A percentile compares a stretch with the other conserved stretches of the same genome.
Evolutionary conservation across 345 rosid genomes (phyloP).

Genomic region (Pugionium dolabratum): DNA sequence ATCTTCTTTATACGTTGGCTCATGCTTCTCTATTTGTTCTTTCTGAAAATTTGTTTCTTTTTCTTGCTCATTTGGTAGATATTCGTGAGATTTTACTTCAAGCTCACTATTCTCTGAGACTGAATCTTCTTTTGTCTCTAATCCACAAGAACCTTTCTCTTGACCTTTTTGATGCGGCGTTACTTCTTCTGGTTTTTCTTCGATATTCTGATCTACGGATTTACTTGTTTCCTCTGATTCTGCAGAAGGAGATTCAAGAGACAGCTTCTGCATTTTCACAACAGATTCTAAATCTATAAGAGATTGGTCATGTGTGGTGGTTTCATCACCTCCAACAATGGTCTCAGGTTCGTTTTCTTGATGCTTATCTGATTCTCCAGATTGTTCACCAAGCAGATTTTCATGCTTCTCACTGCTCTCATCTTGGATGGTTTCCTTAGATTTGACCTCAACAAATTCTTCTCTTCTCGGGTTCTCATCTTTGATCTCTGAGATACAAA

Average conservation of each 20-base stretch:
- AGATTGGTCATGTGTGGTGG: no score
- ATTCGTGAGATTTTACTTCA: background rate
- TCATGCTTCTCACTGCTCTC: slow-evolving; percentile 16
- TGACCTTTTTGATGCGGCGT: slow-evolving; percentile 18
- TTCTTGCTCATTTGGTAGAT: no score
- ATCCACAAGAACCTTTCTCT: slow-evolving; percentile 9
- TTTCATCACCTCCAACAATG: no score
- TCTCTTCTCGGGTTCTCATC: slow-evolving; percentile 31
- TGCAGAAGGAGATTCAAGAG: slow-evolving; percentile 16
- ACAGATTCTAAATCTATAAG: background rate
- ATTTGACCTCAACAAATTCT: slow-evolving; percentile 9
- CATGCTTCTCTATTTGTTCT: no score
- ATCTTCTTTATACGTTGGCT: no score
- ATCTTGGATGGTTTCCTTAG: slow-evolving; percentile 12
- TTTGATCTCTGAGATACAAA: slow-evolving; percentile 21
- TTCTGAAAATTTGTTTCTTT: no score
- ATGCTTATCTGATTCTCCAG: slow-evolving; percentile 2
- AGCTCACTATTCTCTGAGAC: slow-evolving; percentile 6
- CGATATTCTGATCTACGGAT: slow-evolving; percentile 17
- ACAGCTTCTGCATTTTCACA: slow-evolving; percentile 1
- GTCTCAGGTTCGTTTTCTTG: background rate
- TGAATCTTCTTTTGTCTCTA: slow-evolving; percentile 12
- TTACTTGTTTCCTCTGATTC: slow-evolving; percentile 28
- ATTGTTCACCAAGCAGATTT: background rate
- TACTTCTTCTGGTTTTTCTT: slow-evolving; percentile 23